phyloP scores from a whole-genome alignment of 148 eudicot genomes.

The Nepenthes mirabilis region DNA sequence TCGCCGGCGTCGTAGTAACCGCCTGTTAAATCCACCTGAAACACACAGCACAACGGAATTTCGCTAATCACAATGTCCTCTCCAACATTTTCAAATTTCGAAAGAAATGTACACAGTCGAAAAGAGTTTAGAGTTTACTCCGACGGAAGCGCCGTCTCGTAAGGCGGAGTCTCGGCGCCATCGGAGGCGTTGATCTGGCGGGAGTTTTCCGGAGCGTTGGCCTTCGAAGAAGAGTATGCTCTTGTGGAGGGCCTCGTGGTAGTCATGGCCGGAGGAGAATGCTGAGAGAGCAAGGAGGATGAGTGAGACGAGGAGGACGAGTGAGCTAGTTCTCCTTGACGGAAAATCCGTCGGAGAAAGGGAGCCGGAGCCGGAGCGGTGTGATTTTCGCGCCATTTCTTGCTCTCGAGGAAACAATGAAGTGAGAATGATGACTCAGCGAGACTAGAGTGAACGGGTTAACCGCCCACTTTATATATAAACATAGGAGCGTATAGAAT shows the following conservation, averaged over 20 bases:
- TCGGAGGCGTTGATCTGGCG: slow-evolving; percentile 70
- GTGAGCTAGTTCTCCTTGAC: not conserved
- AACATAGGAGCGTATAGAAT: not conserved
- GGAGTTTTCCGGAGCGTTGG: slow-evolving; percentile 82
- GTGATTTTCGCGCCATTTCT: slow-evolving; percentile 6
- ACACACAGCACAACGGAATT: not conserved
- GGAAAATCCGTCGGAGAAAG: not conserved
- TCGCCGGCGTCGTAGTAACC: slow-evolving; percentile 99
- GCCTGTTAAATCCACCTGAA: slow-evolving; percentile 68
- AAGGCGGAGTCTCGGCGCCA: slow-evolving; percentile 92
- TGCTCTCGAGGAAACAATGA: not conserved
- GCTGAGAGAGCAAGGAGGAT: slow-evolving; percentile 1
- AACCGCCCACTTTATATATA: slow-evolving; percentile 4
- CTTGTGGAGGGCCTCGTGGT: slow-evolving; percentile 61
- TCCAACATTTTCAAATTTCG: too few relatives aligned
- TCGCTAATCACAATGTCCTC: not conserved
- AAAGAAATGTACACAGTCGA: too few relatives aligned
- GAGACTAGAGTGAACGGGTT: not conserved
- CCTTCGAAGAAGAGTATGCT: slow-evolving; percentile 96
- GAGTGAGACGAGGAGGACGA: slow-evolving; percentile 1
- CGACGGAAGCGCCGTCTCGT: slow-evolving; percentile 64
- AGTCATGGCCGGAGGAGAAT: slow-evolving; percentile 31
- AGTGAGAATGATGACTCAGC: not conserved
- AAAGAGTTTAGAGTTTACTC: slow-evolving; percentile 23
- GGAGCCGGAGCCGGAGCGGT: not conserved